Evolutionary conservation across 2,329 filamentous ascomycete species (phyloP), one percentile per base, ranked within the genome.

Genomic region (Colletotrichum plurivorum): DNA sequence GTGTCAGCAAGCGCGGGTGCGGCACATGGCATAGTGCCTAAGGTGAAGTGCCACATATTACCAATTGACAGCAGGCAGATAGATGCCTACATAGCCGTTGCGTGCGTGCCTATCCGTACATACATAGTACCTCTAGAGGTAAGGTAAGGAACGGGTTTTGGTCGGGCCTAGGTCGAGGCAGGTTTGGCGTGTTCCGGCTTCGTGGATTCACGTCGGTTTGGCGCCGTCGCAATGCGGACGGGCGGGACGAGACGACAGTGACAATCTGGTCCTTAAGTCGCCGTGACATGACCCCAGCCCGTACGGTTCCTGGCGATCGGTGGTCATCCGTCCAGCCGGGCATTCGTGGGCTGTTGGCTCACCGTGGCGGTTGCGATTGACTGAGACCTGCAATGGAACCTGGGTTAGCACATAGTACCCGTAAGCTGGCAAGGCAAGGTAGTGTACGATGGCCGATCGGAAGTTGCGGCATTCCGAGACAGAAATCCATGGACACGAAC

Each of bases 381-480:
- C 49, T 54, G 57, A 67, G 63, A 67, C 56, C 20, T 53, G 51
- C 55, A 46, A 61, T n/a, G 12, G 27, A 31, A 39, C 13, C 18
- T 5, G 25, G 12, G 22, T 25, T 25, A 25, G 22, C 22, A 25
- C 22, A 25, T 25, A 25, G 3, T 25, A 25, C 22, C 4, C 22
- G 22, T 25, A 4, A 25, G 22, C 16, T 10, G 49, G 25, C 16
- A 15, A 22, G 27, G 49, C 31, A 43, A 22, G 39, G 10, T 55
- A 27, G 31, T 27, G 49, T 45, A 16, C 59, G 60, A 53, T 58
- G 53, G 53, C 46, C 54, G 60, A 58, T 64, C 45, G 59, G 52
- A 54, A 59, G 63, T 65, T 49, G 41, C 60, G 54, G 54, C 48
- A 27, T 53, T 48, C 65, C 61, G 60, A 65, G 65, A 64, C 53